Percentiles rank a stretch among this genome's conserved stretches.
Evolutionary conservation across 352 stramenopile genomes (phyloP).

Genomic region (Nothophytophthora sp.): DNA sequence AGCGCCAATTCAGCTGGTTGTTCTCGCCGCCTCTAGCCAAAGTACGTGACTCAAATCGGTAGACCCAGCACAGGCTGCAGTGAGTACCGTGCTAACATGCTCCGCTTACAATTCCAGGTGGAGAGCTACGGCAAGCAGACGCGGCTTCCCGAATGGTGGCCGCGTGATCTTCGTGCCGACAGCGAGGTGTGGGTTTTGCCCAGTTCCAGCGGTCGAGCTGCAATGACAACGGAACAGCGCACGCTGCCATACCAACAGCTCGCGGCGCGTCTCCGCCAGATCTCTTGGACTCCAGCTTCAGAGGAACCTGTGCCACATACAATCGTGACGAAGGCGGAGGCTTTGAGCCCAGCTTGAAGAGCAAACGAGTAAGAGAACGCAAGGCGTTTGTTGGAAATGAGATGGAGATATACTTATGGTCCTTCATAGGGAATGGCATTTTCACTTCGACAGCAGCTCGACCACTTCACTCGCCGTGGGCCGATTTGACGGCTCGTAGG

Average conservation of each 20-base stretch:
- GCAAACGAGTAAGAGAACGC: constrained; percentile 1
- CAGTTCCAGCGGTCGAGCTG: constrained; percentile 80
- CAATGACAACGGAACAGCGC: constrained; percentile 77
- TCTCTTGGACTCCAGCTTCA: constrained; percentile 47
- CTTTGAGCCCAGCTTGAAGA: constrained; percentile 23
- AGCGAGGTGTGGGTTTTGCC: constrained; percentile 86
- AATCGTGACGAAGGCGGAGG: constrained; percentile 27
- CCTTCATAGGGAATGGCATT: too few relatives aligned
- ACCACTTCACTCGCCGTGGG: constrained; percentile 44
- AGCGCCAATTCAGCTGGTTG: constrained; percentile 85
- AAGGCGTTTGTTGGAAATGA: too few relatives aligned
- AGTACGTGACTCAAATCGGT: constrained; percentile 8
- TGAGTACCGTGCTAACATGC: not conserved
- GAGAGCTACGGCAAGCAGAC: constrained; percentile 61
- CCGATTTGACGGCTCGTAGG: constrained; percentile 51
- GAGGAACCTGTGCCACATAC: constrained; percentile 34
- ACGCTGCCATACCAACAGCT: constrained; percentile 72
- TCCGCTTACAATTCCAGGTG: constrained; percentile 15
- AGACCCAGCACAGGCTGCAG: not conserved
- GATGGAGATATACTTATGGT: constrained; percentile 19
- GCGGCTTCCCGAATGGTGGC: constrained; percentile 68
- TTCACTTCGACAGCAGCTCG: constrained; percentile 30
- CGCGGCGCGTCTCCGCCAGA: constrained; percentile 52
- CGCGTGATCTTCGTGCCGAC: constrained; percentile 44
- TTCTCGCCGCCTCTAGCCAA: constrained; percentile 75